Conservation (phyloP, 352 stramenopile genomes). For the Pythium aquatile region DNA sequence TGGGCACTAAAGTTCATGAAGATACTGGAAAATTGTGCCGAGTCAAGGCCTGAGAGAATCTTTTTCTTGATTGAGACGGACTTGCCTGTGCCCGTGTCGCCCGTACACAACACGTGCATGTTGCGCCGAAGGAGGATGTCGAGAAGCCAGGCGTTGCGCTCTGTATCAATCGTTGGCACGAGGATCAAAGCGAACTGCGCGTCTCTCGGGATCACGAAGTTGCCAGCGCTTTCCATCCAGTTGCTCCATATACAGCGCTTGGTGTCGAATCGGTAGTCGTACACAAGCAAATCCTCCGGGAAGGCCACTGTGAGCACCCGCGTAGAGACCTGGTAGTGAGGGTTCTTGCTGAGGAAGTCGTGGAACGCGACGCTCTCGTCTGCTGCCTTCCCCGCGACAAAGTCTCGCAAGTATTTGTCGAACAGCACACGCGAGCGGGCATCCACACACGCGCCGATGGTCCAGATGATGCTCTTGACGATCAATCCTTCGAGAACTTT, state of each 20-base stretch:
- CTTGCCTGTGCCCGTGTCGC: slow-evolving; percentile 94
- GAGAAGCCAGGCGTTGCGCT: slow-evolving; percentile 91
- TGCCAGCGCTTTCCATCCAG: slow-evolving; percentile 59
- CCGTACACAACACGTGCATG: slow-evolving; percentile 89
- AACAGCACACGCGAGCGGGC: slow-evolving; percentile 79
- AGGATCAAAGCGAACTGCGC: slow-evolving; percentile 88
- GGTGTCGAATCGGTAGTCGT: slow-evolving; percentile 90
- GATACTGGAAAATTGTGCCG: slow-evolving; percentile 80
- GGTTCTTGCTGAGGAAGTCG: slow-evolving; percentile 88
- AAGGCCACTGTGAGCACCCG: slow-evolving; percentile 36
- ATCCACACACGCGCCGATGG: slow-evolving; percentile 91
- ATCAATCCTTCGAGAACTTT: slow-evolving; percentile 85
- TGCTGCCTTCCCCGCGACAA: slow-evolving; percentile 49
- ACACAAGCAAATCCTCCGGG: slow-evolving; percentile 75
- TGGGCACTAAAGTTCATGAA: slow-evolving; percentile 94
- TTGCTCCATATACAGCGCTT: slow-evolving; percentile 81
- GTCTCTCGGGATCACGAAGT: slow-evolving; percentile 65
- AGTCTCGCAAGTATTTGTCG: slow-evolving; percentile 78
- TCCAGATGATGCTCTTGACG: slow-evolving; percentile 89
- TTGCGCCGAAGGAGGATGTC: slow-evolving; percentile 86
- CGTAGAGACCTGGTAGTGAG: slow-evolving; percentile 52
- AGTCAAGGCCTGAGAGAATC: slow-evolving; percentile 74
- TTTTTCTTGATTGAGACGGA: slow-evolving; percentile 94
- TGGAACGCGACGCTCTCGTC: slow-evolving; percentile 40
- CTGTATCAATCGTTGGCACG: slow-evolving; percentile 92